Percentiles rank a stretch among this genome's conserved stretches.
Conservation (phyloP, 2,329 filamentous ascomycete genomes). For the Dactylellina haptotyla region DNA sequence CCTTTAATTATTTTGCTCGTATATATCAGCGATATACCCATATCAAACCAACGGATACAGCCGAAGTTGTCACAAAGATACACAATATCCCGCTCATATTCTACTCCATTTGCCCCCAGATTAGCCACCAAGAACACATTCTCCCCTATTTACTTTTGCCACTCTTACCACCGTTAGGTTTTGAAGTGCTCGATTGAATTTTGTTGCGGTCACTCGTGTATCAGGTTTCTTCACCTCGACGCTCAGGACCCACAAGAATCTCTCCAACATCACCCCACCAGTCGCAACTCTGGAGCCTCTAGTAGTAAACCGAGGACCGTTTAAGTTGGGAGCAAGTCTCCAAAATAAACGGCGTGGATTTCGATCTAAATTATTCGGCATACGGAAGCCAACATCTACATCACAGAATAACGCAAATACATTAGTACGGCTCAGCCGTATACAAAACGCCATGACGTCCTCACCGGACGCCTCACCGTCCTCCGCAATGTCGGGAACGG, state of each 20-base stretch:
- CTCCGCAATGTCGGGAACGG: constrained; percentile 48
- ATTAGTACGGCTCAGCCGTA: constrained; percentile 54
- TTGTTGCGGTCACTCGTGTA: neutral
- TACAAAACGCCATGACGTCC: constrained; percentile 52
- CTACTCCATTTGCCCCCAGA: too few relatives aligned
- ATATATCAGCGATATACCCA: too few relatives aligned
- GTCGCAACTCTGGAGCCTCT: constrained; percentile 54
- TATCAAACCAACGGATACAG: too few relatives aligned
- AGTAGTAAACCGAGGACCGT: constrained; percentile 50
- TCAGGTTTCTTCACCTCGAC: constrained; percentile 6
- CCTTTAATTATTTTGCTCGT: too few relatives aligned
- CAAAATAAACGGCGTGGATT: constrained; percentile 54
- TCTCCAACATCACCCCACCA: constrained; percentile 38
- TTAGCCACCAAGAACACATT: neutral
- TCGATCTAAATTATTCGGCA: constrained; percentile 51
- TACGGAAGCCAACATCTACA: constrained; percentile 50
- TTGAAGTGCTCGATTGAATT: too few relatives aligned
- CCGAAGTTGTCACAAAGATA: too few relatives aligned
- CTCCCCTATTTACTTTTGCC: neutral
- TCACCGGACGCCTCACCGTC: constrained; percentile 51
- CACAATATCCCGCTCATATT: too few relatives aligned
- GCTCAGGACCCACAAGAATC: constrained; percentile 7
- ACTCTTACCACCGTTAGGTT: too few relatives aligned
- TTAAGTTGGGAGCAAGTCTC: constrained; percentile 52
- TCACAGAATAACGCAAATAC: constrained; percentile 53